Evolutionary conservation across 345 rosid genomes (phyloP).

Genomic region (Durio zibethinus): DNA sequence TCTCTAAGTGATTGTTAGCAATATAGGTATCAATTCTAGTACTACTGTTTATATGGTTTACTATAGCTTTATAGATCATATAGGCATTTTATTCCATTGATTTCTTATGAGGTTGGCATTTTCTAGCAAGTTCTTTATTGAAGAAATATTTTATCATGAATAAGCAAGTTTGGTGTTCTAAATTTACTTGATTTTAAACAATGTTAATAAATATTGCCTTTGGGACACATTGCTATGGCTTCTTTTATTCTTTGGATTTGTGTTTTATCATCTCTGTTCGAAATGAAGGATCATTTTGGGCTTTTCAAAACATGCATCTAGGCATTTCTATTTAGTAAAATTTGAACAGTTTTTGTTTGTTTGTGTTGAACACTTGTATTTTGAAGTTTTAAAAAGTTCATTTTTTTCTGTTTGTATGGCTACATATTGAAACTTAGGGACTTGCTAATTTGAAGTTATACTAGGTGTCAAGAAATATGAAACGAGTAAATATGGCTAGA

Average conservation of each 20-base stretch:
- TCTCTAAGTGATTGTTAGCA: not conserved
- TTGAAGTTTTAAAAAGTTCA: not conserved
- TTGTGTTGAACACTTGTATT: not conserved
- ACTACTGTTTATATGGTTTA: not conserved
- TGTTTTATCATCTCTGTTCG: not conserved
- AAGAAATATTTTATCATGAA: not conserved
- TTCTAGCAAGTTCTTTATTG: not conserved
- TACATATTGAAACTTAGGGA: not conserved
- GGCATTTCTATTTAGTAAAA: not conserved
- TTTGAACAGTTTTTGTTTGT: not conserved
- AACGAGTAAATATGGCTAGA: not conserved
- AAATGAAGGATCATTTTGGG: not conserved
- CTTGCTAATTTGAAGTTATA: not conserved
- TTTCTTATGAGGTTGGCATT: not conserved
- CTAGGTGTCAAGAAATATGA: not conserved
- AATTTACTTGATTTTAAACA: not conserved
- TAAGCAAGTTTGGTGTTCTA: not conserved
- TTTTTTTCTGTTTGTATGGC: not conserved
- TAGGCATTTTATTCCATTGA: not conserved
- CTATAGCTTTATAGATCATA: not conserved
- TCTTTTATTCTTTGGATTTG: not conserved
- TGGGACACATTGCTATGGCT: not conserved
- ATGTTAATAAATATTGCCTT: not conserved
- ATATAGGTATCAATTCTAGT: not conserved
- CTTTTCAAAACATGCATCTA: not conserved